Percentiles rank a stretch among this genome's conserved stretches.
These are phyloP conservation scores for Lizonia empirigonia DNA, from an alignment of 2,329 filamentous ascomycete genomes.

Conservation along the genomic window DNA sequence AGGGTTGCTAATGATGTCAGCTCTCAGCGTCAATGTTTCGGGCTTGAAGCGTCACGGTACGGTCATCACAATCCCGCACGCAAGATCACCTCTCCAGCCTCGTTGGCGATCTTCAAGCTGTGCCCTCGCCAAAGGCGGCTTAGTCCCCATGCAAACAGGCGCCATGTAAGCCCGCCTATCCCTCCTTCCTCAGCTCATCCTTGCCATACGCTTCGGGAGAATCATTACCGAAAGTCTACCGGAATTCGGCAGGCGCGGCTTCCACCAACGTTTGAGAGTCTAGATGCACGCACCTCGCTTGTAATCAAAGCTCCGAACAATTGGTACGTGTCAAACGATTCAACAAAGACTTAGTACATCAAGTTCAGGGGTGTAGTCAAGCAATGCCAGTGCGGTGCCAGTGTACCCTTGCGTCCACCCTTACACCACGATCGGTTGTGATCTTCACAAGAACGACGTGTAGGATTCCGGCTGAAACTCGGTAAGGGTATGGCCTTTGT, in stretches of 20 bases:
- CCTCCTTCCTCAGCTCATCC: background rate
- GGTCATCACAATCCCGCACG: background rate
- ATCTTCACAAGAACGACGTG: background rate
- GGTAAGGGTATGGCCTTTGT: background rate
- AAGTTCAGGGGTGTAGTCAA: background rate
- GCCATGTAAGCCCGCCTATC: background rate
- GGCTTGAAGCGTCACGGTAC: background rate
- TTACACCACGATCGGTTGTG: background rate
- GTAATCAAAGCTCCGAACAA: background rate
- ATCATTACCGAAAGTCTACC: background rate
- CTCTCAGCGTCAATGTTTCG: background rate
- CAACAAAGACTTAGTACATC: background rate
- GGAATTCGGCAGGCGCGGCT: background rate
- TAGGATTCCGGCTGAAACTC: constrained; percentile 5
- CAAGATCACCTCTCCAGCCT: background rate
- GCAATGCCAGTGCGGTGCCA: background rate
- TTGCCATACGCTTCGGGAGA: background rate
- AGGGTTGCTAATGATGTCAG: background rate
- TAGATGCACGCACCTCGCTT: background rate
- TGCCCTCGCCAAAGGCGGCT: constrained; percentile 3
- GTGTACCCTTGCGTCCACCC: background rate
- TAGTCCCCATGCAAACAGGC: background rate
- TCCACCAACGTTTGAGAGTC: background rate
- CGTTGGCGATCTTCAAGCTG: constrained; percentile 7
- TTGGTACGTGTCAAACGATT: background rate